Conservation (phyloP, 371 early-diverging fungal genomes). For the Mortierella sp. region DNA sequence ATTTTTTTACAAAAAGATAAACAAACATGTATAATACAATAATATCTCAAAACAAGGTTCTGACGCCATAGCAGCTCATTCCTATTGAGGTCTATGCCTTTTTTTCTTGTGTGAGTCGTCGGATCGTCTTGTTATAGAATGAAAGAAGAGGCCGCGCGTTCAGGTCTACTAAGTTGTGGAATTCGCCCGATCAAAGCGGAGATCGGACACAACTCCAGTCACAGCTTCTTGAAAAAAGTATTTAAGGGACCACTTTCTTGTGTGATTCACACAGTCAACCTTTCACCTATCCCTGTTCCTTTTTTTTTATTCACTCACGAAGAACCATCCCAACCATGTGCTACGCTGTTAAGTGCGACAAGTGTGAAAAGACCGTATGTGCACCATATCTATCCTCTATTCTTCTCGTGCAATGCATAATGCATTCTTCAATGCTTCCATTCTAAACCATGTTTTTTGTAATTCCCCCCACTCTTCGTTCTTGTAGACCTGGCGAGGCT, state of each 20-base stretch:
- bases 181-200: no score
- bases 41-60: no score
- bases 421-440: no score
- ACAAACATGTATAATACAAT: not conserved
- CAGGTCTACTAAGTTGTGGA: no score
- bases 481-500: conserved; percentile 49
- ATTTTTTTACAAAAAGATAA: no score
- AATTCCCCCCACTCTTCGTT: not conserved
- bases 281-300: not conserved
- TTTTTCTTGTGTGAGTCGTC: no score
- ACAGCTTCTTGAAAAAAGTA: no score
- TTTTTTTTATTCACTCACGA: not conserved
- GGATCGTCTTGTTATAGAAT: no score
- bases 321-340: conserved; percentile 33
- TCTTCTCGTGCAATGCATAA: not conserved
- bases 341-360: conserved; percentile 42
- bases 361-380: conserved; percentile 47
- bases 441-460: no score
- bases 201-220: no score
- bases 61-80: no score
- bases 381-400: not conserved
- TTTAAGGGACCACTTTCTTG: no score
- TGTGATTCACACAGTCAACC: not conserved
- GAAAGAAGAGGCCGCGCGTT: not conserved
- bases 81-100: not conserved